Evolutionary conservation across 139 green algal genomes (phyloP), one percentile per base, ranked within the genome.

Genomic region (Chlorella sp.): DNA sequence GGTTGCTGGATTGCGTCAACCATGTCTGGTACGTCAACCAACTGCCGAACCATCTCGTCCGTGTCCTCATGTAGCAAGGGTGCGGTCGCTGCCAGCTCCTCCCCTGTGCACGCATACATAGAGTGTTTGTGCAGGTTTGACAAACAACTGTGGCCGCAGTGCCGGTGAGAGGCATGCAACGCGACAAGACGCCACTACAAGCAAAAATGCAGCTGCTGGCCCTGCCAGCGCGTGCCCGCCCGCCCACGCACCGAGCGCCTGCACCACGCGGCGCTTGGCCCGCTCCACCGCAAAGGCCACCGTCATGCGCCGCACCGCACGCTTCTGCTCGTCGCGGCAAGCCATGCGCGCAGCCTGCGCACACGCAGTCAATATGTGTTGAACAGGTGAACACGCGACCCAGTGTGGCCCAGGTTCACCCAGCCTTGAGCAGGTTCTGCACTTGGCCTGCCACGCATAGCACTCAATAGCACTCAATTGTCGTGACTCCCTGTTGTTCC

Each of bases 241-340:
- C 42, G 17, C 17, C 42, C 10, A 55, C 42, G 10, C 10, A 55
- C 17, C 42, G 42, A 55, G 17, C 10, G 10, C 42, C 10, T 17
- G 10, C 10, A 55, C 17, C 17, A 55, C 42, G 42, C 42, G 10
- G 42, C 17, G 42, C 42, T 55, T 55, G 42, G 10, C 10, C 17
- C 17, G 42, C 42, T 17, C 17, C 10, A 10, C 17, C 10, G 42
- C 17, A 62, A 77, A 77, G 2, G 73, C 33, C n/a, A 62, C 49
- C 2, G 49, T 51, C 2, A 42, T 77, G 35, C 73, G 73, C 32
- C 33, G 61, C 33, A 72, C 24, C 49, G 73, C 73, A 2, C 73
- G 49, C 49, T 49, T 27, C 49, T 64, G 30, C 64, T 77, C 73
- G 29, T 77, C 49, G 1, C 73, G 63, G 10, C 30, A 72, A 14